phyloP scores from a whole-genome alignment of 129 eudicot species.

The Tagetes patula region DNA sequence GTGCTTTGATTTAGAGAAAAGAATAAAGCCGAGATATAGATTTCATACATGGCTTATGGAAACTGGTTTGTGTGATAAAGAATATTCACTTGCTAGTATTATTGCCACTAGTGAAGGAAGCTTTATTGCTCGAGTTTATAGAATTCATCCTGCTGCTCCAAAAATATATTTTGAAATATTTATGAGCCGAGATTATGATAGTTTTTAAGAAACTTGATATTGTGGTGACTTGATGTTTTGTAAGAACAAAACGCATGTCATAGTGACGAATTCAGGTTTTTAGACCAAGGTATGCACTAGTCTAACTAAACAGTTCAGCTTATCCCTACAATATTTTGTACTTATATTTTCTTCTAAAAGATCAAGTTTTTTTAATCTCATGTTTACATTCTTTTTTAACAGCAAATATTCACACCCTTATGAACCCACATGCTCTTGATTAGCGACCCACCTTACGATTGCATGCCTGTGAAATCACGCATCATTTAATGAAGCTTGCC shows the following conservation, averaged over 20 bases:
- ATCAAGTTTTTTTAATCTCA: background rate
- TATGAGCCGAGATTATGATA: slow-evolving; percentile 28
- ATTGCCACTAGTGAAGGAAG: slow-evolving; percentile 58
- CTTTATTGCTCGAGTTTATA: slow-evolving; percentile 50
- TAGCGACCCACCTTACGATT: background rate
- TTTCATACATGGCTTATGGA: slow-evolving; percentile 68
- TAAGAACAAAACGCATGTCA: slow-evolving; percentile 17
- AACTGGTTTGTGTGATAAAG: slow-evolving; percentile 46
- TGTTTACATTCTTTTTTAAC: background rate
- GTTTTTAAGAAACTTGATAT: slow-evolving; percentile 13
- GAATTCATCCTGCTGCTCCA: slow-evolving; percentile 62
- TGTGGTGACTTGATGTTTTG: background rate
- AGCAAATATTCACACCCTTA: background rate
- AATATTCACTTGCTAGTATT: slow-evolving; percentile 56
- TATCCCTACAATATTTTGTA: background rate
- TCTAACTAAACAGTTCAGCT: background rate
- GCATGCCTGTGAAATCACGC: background rate
- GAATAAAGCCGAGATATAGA: slow-evolving; percentile 69
- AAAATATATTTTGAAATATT: slow-evolving; percentile 55
- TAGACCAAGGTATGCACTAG: slow-evolving; percentile 12
- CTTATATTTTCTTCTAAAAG: background rate
- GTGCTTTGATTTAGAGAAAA: slow-evolving; percentile 59
- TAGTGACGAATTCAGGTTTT: slow-evolving; percentile 15
- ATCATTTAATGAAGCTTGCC: background rate
- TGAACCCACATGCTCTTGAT: background rate